Percentiles rank a stretch among this genome's conserved stretches.
phyloP scores from a whole-genome alignment of 176 grass and related monocot species.

The Thinopyrum elongatum region DNA sequence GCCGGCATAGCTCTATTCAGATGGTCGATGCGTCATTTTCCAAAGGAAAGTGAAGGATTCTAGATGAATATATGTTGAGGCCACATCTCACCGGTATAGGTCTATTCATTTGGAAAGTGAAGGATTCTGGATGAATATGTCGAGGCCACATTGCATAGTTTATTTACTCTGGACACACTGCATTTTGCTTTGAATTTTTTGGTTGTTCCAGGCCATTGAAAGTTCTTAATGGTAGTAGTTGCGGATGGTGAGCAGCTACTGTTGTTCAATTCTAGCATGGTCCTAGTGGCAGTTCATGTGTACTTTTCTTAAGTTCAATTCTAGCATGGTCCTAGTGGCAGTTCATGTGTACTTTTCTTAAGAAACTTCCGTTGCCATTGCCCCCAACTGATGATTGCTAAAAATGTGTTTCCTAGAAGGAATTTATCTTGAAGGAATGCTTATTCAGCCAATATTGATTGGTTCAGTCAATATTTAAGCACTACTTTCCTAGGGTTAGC shows the following conservation, averaged over 20 bases:
- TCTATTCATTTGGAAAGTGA: background rate
- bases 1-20: background rate
- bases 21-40: background rate
- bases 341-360: background rate
- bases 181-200: background rate
- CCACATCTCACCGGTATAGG: background rate
- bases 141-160: background rate
- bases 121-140: background rate
- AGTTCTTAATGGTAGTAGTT: background rate
- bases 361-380: background rate
- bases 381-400: background rate
- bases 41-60: background rate
- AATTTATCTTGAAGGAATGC: background rate
- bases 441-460: background rate
- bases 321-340: background rate
- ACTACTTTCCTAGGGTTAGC: background rate
- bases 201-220: background rate
- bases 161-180: background rate
- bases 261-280: background rate
- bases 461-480: background rate
- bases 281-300: background rate
- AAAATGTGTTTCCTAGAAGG: background rate
- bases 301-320: conserved; percentile 10
- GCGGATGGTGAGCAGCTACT: background rate
- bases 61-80: background rate